These are phyloP conservation scores for Betula pendula DNA, from an alignment of 306 rosid genomes.

Conservation along the genomic window DNA sequence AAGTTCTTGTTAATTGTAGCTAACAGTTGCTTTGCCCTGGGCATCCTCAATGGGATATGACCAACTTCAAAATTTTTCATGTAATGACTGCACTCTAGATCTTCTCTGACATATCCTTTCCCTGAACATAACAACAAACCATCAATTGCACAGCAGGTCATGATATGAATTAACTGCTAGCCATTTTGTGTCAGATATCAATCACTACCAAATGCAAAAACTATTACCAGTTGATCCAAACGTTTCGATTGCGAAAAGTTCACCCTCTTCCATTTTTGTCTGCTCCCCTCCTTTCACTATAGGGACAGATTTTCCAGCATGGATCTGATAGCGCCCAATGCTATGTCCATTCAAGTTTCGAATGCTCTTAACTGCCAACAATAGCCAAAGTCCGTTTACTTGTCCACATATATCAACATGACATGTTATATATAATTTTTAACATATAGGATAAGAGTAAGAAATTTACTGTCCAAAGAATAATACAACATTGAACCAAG, in stretches of 20 bases:
- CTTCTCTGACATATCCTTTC: constrained; percentile 93
- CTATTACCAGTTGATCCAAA: constrained; percentile 87
- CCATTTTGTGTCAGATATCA: constrained; percentile 18
- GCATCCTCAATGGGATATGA: constrained; percentile 88
- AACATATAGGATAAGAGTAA: neutral
- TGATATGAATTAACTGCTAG: constrained; percentile 17
- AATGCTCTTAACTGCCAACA: constrained; percentile 77
- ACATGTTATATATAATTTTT: neutral
- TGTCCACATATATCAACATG: neutral
- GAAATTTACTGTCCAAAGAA: neutral
- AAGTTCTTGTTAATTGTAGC: constrained; percentile 89
- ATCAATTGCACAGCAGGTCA: constrained; percentile 12
- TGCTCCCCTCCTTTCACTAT: constrained; percentile 99
- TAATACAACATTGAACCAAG: neutral
- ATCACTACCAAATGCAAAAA: constrained; percentile 14
- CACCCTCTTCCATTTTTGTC: constrained; percentile 99
- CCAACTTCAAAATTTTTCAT: constrained; percentile 93
- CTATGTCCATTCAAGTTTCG: constrained; percentile 98
- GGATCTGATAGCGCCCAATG: constrained; percentile 96
- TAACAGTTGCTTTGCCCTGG: constrained; percentile 85
- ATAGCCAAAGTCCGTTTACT: neutral
- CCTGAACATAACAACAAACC: constrained; percentile 49
- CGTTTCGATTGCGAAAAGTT: constrained; percentile 93
- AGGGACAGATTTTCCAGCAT: constrained; percentile 93
- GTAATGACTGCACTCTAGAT: constrained; percentile 98